Base-by-base conservation (phyloP, 2,329 filamentous ascomycete species). In the Colletotrichum abscissum region DNA sequence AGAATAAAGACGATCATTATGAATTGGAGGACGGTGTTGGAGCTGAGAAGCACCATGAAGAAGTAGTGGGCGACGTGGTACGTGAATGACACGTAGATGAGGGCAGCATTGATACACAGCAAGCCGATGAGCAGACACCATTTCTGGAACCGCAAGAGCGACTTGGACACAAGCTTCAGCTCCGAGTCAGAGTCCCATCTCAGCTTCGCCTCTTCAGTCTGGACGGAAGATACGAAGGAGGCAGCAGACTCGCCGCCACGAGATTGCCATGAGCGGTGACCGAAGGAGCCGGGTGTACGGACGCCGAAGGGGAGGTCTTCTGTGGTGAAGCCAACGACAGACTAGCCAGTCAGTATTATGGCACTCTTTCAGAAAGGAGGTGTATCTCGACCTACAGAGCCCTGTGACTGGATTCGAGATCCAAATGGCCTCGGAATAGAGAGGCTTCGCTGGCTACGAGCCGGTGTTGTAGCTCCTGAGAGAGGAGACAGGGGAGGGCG, bases 31-130 rank as follows among this genome's bases (percentile, higher is more conserved):
- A 83, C 79, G 0, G 86, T 87, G 75, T 85, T 83, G 69, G 84
- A 86, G 76, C 85, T 87, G 58, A 87, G 79, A 1, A 86, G 80
- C 0, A 86, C 77, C 22, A 87, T 83, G 65, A 86, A 83, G 66
- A 85, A 81, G 74, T 85, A 84, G 75, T 84, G 84, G 19, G 82
- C 79, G 67, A 86, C 80, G 75, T 82, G 83, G 57, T 82, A 85
- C 57, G 76, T 79, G 73, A 80, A 78, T 1, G 82, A 79, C 7
- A 84, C 75, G 26, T 80, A 84, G 70, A 84, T 84, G 49, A 84
- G 78, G 1, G 69, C 75, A 3, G 75, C 82, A 63, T 84, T 84
- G 75, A 84, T 75, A 1, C 77, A 64, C 42, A 76, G 71, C 9
- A 84, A 77, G 0, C 83, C 82, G 16, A 79, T 69, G 38, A 84